These are phyloP conservation scores for Fusarium nurragi DNA, from an alignment of 2,329 filamentous ascomycete species.

Conservation along the genomic window DNA sequence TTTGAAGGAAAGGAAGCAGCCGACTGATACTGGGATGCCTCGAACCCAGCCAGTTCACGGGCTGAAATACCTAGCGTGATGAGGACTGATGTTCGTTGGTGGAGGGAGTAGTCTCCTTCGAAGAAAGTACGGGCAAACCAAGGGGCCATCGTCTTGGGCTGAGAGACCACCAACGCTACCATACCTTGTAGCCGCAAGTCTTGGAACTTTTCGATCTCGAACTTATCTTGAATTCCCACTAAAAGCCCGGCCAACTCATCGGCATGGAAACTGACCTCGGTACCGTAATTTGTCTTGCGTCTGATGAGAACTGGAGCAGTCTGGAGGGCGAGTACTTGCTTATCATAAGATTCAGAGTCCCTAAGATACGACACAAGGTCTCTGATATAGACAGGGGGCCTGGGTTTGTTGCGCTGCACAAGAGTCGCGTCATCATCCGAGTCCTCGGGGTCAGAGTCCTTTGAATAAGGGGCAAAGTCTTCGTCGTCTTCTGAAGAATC, in stretches of 20 bases:
- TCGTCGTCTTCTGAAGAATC: constrained; percentile 68
- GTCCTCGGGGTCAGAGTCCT: constrained; percentile 89
- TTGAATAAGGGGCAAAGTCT: constrained; percentile 80
- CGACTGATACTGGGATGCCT: constrained; percentile 62
- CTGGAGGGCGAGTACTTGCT: constrained; percentile 79
- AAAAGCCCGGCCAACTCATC: constrained; percentile 82
- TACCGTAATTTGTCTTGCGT: constrained; percentile 87
- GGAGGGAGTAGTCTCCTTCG: constrained; percentile 88
- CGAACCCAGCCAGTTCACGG: constrained; percentile 84
- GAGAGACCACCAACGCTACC: constrained; percentile 80
- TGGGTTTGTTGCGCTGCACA: constrained; percentile 82
- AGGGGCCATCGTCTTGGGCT: constrained; percentile 79
- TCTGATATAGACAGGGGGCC: constrained; percentile 88
- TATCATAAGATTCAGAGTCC: constrained; percentile 85
- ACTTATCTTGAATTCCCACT: constrained; percentile 85
- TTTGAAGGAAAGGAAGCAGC: constrained; percentile 79
- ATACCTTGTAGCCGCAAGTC: constrained; percentile 81
- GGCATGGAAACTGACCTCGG: constrained; percentile 84
- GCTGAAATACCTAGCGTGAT: constrained; percentile 83
- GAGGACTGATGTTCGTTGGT: constrained; percentile 83
- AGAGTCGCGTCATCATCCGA: constrained; percentile 93
- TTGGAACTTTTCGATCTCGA: constrained; percentile 80
- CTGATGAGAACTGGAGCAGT: constrained; percentile 84
- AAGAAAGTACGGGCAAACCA: constrained; percentile 90
- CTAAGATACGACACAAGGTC: constrained; percentile 82